Base-by-base conservation (phyloP, 257 asterid genomes). In the Parsonsia alboflavescens region DNA sequence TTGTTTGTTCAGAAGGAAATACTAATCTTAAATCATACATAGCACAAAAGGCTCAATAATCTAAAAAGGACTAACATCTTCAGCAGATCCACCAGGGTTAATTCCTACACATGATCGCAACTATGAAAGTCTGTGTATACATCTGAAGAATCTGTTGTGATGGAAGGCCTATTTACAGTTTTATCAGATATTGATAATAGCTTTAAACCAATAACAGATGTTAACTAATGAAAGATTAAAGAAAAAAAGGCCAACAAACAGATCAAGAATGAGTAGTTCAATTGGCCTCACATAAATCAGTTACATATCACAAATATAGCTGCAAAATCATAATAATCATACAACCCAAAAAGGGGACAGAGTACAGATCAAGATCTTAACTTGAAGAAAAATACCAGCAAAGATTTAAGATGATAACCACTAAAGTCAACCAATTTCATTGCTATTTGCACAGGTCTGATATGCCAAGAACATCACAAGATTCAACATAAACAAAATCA, bases 301-400 rank as follows among this genome's bases (percentile, higher is more conserved):
- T 33, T 33, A 33, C 3, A 33, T 33, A 52, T 52, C 21, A 68
- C 36, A 33, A 65, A 10, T 21, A 39, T 3, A 44, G 21, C 39
- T 19, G 19, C 4, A 41, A 68, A 26, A 68, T n/a, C 26, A 45
- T 44, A 24, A 45, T 16, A 17, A 6, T 30, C 41, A 49, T 8
- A 30, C 24, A 70, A 28, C 16, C 28, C 22, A 30, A n/a, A 10
- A 22, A 36, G 13, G 30, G 36, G 57, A 8, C 45, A 30, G 16
- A 73, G 39, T 19, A 19, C 54, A 64, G 59, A 46, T 73, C n/a
- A 76, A 64, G 46, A 67, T 76, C 44, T 45, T 52, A 76, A 72
- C 6, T 73, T 11, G n/a, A 63, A 54, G 39, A 61, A 62, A 53
- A 58, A 10, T 1, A 63, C 69, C 57, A 68, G 68, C 39, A 26